These are phyloP conservation scores for Candida michaelii DNA, from an alignment of 805 yeast genomes.

Conservation along the genomic window DNA sequence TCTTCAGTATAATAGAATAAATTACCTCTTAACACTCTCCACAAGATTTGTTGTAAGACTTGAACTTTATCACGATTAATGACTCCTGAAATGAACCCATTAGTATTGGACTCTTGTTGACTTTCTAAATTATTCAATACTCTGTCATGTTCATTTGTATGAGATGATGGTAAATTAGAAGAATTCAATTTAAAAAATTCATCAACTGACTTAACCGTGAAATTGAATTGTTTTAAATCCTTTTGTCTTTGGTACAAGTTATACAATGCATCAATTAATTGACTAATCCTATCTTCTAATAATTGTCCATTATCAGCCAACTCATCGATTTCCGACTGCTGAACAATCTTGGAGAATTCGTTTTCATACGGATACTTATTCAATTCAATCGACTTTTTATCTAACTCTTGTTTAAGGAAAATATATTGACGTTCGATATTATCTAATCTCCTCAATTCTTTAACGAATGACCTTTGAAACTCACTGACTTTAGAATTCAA, in stretches of 20 bases:
- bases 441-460: constrained; percentile 80
- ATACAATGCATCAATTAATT: constrained; percentile 68
- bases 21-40: constrained; percentile 94
- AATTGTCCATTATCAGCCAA: constrained; percentile 59
- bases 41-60: constrained; percentile 75
- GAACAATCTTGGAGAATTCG: constrained; percentile 25
- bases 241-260: constrained; percentile 62
- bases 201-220: constrained; percentile 39
- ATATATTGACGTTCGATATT: constrained; percentile 79
- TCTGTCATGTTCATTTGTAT: constrained; percentile 34
- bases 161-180: constrained; percentile 21
- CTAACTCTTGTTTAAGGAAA: constrained; percentile 47
- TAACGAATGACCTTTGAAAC: constrained; percentile 89
- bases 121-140: constrained; percentile 27
- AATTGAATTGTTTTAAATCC: constrained; percentile 69
- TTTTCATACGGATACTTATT: constrained; percentile 26
- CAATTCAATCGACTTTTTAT: constrained; percentile 45
- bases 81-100: constrained; percentile 71
- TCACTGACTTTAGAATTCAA: constrained; percentile 71
- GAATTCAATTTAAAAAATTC: constrained; percentile 34
- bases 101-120: neutral
- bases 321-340: constrained; percentile 70
- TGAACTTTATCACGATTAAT: constrained; percentile 69
- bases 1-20: constrained; percentile 74
- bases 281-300: constrained; percentile 72